Conservation (phyloP, 345 rosid species). For the Tarenaya hassleriana region DNA sequence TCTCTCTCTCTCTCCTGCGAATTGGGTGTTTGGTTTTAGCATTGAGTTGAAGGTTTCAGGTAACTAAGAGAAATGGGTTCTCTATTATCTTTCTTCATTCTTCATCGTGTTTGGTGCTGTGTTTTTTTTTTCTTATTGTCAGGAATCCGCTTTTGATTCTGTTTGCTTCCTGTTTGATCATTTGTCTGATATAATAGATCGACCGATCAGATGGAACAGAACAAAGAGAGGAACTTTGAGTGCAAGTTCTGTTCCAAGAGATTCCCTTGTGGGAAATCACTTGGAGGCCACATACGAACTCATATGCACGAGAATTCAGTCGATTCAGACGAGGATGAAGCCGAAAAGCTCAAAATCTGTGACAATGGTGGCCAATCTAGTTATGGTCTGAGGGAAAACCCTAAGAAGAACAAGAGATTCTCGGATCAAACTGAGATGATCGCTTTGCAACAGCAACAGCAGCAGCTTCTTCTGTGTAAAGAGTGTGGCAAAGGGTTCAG, state of each 20-base stretch:
- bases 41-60: conserved; percentile 32
- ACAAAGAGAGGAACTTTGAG: conserved; percentile 50
- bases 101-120: neutral
- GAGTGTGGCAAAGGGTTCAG: conserved; percentile 86
- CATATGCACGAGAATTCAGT: conserved; percentile 46
- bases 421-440: conserved; percentile 36
- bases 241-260: conserved; percentile 76
- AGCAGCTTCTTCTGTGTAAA: conserved; percentile 46
- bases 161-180: conserved; percentile 20
- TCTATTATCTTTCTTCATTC: conserved; percentile 20
- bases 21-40: conserved; percentile 27
- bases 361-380: conserved; percentile 52
- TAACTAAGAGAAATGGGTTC: conserved; percentile 21
- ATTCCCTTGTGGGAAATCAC: conserved; percentile 74
- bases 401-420: conserved; percentile 53
- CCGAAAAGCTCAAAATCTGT: conserved; percentile 30
- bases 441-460: conserved; percentile 20
- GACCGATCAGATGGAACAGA: conserved; percentile 43
- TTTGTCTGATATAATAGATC: conserved; percentile 16
- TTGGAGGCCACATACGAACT: conserved; percentile 88
- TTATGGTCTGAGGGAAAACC: conserved; percentile 62
- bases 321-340: conserved; percentile 35
- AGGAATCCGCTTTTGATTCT: neutral
- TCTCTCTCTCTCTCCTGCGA: conserved; percentile 27
- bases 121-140: no score